Conservation (phyloP, 164 flowering plant species). For the Stephania japonica region DNA sequence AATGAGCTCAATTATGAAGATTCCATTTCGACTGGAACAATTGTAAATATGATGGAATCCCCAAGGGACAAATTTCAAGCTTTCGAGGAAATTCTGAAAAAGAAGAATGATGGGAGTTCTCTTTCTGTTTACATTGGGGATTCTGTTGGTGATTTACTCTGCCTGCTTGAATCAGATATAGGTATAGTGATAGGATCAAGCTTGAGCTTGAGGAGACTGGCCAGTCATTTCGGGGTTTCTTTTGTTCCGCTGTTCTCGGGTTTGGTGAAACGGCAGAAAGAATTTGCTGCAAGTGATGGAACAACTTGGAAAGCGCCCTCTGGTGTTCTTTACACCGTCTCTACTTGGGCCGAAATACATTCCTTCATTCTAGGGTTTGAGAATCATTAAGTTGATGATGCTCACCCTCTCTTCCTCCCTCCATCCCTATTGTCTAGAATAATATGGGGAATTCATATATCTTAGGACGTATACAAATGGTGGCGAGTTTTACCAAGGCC, state of each 20-base stretch:
- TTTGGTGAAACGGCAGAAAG: conserved; percentile 29
- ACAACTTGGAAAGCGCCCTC: conserved; percentile 25
- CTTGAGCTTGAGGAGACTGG: conserved; percentile 25
- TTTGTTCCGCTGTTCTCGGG: conserved; percentile 32
- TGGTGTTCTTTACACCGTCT: conserved; percentile 31
- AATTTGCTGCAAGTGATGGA: conserved; percentile 13
- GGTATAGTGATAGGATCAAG: conserved; percentile 37
- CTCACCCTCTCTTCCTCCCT: not conserved
- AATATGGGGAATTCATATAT: conserved; percentile 14
- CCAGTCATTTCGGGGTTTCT: conserved; percentile 27
- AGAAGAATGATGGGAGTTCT: conserved; percentile 12
- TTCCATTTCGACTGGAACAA: conserved; percentile 31
- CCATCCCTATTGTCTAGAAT: not conserved
- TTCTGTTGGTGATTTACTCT: conserved; percentile 33
- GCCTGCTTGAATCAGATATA: conserved; percentile 32
- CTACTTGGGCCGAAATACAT: conserved; percentile 35
- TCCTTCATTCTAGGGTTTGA: conserved; percentile 28
- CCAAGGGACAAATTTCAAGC: conserved; percentile 31
- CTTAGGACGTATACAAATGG: conserved; percentile 17
- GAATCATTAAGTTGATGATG: conserved; percentile 1
- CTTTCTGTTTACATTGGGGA: conserved; percentile 31
- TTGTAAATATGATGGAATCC: conserved; percentile 27
- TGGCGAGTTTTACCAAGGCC: conserved; percentile 24
- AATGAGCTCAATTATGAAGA: conserved; percentile 30
- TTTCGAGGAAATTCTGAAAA: conserved; percentile 22